Percentiles rank a stretch among this genome's conserved stretches.
Conservation (phyloP, 352 stramenopile species). For the Pythium insidiosum region DNA sequence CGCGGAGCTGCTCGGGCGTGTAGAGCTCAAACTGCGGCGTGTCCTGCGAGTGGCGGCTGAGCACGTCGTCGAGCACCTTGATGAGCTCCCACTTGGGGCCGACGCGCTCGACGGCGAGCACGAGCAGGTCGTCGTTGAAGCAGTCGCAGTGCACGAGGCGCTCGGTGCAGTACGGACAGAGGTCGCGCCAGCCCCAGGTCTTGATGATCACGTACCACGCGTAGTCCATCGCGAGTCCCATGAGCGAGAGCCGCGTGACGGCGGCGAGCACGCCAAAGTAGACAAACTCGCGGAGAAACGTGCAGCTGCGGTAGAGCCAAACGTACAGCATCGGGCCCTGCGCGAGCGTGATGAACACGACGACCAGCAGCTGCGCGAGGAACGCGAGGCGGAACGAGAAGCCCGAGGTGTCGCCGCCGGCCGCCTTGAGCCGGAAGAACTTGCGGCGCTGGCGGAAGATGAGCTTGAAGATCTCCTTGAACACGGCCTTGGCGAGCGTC, state of each 20-base stretch:
- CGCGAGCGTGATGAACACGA: conserved; percentile 35
- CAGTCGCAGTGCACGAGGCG: conserved; percentile 54
- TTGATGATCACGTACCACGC: conserved; percentile 48
- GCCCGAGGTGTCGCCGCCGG: conserved; percentile 23
- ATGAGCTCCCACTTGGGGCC: conserved; percentile 64
- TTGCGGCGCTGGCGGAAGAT: conserved; percentile 65
- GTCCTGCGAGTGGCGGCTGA: conserved; percentile 30
- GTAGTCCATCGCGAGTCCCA: conserved; percentile 41
- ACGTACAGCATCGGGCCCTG: conserved; percentile 62
- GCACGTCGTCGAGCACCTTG: conserved; percentile 35
- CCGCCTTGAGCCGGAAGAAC: conserved; percentile 44
- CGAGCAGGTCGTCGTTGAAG: conserved; percentile 60
- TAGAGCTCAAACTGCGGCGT: conserved; percentile 48
- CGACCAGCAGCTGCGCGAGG: conserved; percentile 39
- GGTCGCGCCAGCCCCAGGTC: conserved; percentile 45
- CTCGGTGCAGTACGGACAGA: conserved; percentile 63
- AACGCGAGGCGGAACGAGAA: conserved; percentile 63
- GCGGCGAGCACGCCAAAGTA: conserved; percentile 53
- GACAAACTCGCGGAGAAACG: conserved; percentile 60
- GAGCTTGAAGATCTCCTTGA: conserved; percentile 73
- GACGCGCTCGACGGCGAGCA: conserved; percentile 45
- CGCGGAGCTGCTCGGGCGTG: conserved; percentile 37
- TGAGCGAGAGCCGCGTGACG: conserved; percentile 42
- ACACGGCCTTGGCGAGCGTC: conserved; percentile 51
- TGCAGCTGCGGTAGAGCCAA: conserved; percentile 46